phyloP scores from a whole-genome alignment of 1,284 basidiomycete genomes.

The Rhodotorula sp. region DNA sequence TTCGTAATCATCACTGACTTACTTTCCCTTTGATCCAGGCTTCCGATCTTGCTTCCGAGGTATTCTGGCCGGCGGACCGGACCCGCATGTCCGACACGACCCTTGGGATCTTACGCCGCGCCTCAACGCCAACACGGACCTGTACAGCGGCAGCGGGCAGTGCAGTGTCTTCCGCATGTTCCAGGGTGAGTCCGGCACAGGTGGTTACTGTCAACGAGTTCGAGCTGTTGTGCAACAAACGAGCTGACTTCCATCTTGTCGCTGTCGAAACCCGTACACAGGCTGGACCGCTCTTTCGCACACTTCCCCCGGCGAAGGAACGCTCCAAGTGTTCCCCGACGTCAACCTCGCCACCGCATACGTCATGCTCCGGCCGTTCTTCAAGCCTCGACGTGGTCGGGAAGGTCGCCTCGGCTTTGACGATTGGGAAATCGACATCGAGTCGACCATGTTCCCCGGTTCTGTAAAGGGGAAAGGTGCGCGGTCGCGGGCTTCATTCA shows the following conservation, averaged over 20 bases:
- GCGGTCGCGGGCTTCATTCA: not conserved
- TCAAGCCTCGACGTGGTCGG: slow-evolving; percentile 54
- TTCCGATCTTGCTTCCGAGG: slow-evolving; percentile 53
- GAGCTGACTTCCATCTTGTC: not conserved
- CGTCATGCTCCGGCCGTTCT: slow-evolving; percentile 71
- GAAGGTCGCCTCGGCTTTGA: slow-evolving; percentile 51
- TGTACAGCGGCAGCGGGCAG: slow-evolving; percentile 57
- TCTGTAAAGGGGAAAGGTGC: slow-evolving; percentile 45
- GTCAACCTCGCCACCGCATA: slow-evolving; percentile 64
- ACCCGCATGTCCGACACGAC: slow-evolving; percentile 51
- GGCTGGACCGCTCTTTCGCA: slow-evolving; percentile 60
- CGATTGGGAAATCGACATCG: slow-evolving; percentile 57
- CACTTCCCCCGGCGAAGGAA: slow-evolving; percentile 67
- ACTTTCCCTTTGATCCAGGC: slow-evolving; percentile 31
- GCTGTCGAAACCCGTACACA: not conserved
- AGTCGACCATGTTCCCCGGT: slow-evolving; percentile 61
- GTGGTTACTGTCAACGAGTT: not conserved
- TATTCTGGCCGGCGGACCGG: slow-evolving; percentile 64
- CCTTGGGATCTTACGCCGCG: slow-evolving; percentile 59
- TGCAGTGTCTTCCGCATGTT: slow-evolving; percentile 74
- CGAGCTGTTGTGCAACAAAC: not conserved
- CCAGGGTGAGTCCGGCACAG: slow-evolving; percentile 51
- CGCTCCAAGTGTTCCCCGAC: slow-evolving; percentile 72
- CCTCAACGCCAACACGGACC: slow-evolving; percentile 58
- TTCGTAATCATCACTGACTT: not conserved